Percentiles rank a stretch among this genome's conserved stretches.
Conservation (phyloP, 352 stramenopile species). For the Phytophthora nicotianae region DNA sequence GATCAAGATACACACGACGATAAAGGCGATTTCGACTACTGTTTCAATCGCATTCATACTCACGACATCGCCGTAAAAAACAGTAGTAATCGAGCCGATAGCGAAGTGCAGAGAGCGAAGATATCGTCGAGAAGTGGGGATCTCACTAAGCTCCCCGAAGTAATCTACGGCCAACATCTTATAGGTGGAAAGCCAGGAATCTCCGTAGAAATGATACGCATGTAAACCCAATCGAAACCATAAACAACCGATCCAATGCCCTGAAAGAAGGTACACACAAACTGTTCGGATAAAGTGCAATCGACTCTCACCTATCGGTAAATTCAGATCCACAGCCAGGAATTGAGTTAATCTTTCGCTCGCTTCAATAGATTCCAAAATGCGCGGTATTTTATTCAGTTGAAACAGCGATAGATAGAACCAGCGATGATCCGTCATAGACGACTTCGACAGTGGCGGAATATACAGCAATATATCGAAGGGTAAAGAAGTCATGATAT, state of each 20-base stretch:
- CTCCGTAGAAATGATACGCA: slow-evolving; percentile 49
- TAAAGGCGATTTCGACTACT: slow-evolving; percentile 58
- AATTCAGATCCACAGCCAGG: slow-evolving; percentile 53
- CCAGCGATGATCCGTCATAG: slow-evolving; percentile 40
- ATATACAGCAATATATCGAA: slow-evolving; percentile 61
- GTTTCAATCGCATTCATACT: slow-evolving; percentile 69
- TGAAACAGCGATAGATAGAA: slow-evolving; percentile 66
- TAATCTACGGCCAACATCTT: slow-evolving; percentile 58
- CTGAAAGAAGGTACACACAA: slow-evolving; percentile 52
- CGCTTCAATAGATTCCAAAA: slow-evolving; percentile 49
- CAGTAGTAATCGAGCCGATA: slow-evolving; percentile 66
- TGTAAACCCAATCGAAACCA: slow-evolving; percentile 63
- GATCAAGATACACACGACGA: slow-evolving; percentile 72
- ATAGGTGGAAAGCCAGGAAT: slow-evolving; percentile 60
- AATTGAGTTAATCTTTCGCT: slow-evolving; percentile 64
- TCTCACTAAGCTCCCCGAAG: slow-evolving; percentile 45
- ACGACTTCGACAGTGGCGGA: slow-evolving; percentile 28
- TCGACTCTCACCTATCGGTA: slow-evolving; percentile 52
- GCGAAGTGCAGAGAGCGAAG: slow-evolving; percentile 66
- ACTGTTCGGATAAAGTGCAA: slow-evolving; percentile 62
- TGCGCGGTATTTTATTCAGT: slow-evolving; percentile 64
- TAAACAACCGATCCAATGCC: slow-evolving; percentile 74
- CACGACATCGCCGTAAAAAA: slow-evolving; percentile 75
- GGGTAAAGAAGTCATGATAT: slow-evolving; percentile 46
- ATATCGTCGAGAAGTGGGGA: slow-evolving; percentile 55